Evolutionary conservation across 225 moss, liverwort and hornwort species (phyloP), one percentile per base, ranked within the genome.

Genomic region (Lunularia cruciata): DNA sequence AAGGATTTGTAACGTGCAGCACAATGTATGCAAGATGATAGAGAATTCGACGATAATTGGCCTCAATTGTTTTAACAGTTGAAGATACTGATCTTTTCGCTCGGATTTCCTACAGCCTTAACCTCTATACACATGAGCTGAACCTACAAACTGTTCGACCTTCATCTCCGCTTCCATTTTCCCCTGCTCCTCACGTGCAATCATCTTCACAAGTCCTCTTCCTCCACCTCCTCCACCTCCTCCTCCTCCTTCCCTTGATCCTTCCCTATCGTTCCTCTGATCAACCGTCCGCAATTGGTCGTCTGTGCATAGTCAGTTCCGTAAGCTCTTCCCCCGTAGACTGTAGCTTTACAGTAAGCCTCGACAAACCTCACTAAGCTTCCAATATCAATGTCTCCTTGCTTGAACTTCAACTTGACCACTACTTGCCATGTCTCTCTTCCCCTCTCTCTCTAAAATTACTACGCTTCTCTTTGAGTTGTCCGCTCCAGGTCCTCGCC

Each of bases 161-260:
- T 69, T 78, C 78, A 73, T 69, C 73, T 69, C 63, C 37, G 57
- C 12, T 69, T 69, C 73, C 68, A 49, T 54, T 37, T 28, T 55
- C 31, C 31, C 40, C 37, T 9, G 61, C 37, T 61, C 61, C 58
- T n/a, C n/a, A n/a, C 31, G 58, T 27, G 56, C 25, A 28, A 60
- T 60, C 60, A 54, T 54, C 1, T 54, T 28, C 56, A 16, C 32
- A n/a, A n/a, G n/a, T n/a, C n/a, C 33, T 57, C 56, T 11, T 43
- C 32, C 56, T 57, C 56, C 31, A 57, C 16, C 56, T 57, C 33
- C 30, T 16, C 9, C 10, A 26, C 56, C 32, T 32, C 19, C 23
- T 52, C 27, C 8, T 3, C 22, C 16, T 32, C 31, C 0, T 57
- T 52, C 19, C 56, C 32, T 57, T 11, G 2, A 13, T 33, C 33